Conservation (phyloP, 176 grass and related monocot species). For the Tillandsia leiboldiana region DNA sequence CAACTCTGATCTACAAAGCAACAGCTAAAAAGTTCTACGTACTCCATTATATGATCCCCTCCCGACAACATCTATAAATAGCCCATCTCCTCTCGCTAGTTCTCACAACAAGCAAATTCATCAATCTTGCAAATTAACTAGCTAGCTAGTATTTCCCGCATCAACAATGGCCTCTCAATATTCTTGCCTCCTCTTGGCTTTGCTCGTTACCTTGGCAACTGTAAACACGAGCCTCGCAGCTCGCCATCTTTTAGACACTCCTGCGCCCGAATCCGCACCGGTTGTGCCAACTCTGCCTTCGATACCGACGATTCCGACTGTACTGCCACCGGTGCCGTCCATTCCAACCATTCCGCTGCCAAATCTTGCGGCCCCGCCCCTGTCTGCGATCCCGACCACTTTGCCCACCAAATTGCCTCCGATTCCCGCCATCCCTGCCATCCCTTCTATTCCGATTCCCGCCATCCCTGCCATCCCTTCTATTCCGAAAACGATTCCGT, state of each 20-base stretch:
- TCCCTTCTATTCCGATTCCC: slow-evolving; percentile 33
- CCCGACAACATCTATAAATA: neutral
- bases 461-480: slow-evolving; percentile 24
- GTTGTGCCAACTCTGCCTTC: slow-evolving; percentile 25
- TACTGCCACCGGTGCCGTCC: neutral
- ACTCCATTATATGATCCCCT: neutral
- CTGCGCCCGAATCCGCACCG: slow-evolving; percentile 32
- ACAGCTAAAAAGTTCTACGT: neutral
- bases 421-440: slow-evolving; percentile 25
- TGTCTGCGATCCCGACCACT: neutral
- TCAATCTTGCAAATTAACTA: neutral
- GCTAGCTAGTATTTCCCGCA: neutral
- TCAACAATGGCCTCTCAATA: slow-evolving; percentile 30
- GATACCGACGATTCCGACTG: neutral
- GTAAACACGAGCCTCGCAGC: slow-evolving; percentile 38
- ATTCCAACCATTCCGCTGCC: neutral
- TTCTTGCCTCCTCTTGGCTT: slow-evolving; percentile 28
- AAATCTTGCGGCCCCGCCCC: neutral
- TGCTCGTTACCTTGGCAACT: slow-evolving; percentile 35
- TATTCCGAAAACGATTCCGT: slow-evolving; percentile 40
- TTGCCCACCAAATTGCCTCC: neutral
- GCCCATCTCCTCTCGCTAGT: neutral
- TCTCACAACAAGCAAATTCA: neutral
- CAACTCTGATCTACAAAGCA: neutral
- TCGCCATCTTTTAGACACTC: slow-evolving; percentile 53